Evolutionary conservation across 495 filamentous ascomycete genomes (phyloP).

Genomic region (Chaetomium tenue): DNA sequence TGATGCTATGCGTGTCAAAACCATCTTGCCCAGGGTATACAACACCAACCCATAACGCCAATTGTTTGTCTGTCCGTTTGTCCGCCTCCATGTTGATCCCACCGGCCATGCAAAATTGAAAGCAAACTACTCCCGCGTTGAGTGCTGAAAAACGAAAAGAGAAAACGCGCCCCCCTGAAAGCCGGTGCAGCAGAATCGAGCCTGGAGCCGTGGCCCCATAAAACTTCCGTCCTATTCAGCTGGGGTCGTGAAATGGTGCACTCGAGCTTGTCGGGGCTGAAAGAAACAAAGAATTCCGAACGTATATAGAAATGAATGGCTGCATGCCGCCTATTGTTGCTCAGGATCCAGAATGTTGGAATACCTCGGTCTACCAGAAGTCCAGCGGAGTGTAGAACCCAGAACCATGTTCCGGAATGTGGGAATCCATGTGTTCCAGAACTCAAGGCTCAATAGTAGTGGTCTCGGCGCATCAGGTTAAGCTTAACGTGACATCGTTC

Average conservation of each 20-base stretch:
- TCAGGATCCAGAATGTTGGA: not conserved
- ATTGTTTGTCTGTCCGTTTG: not conserved
- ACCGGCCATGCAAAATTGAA: not conserved
- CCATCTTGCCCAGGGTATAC: not conserved
- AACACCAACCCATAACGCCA: conserved; percentile 2
- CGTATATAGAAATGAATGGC: not conserved
- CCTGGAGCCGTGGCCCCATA: not conserved
- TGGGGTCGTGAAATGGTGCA: not conserved
- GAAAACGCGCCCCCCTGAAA: not conserved
- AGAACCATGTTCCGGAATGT: too few species aligned
- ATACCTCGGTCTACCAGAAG: not conserved
- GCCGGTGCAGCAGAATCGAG: too few species aligned
- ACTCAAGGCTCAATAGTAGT: not conserved
- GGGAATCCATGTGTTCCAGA: too few species aligned
- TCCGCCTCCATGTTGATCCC: not conserved
- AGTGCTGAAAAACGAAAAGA: not conserved
- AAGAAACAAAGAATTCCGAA: not conserved
- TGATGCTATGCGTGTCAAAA: not conserved
- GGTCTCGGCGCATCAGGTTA: not conserved
- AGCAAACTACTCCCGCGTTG: not conserved
- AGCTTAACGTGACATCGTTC: not conserved
- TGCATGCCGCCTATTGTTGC: not conserved
- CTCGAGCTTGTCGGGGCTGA: not conserved
- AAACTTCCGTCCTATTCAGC: not conserved
- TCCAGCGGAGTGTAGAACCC: not conserved